Percentiles rank a stretch among this genome's conserved stretches.
Conservation (phyloP, 768 basidiomycete species). For the Baorangia bicolor region DNA sequence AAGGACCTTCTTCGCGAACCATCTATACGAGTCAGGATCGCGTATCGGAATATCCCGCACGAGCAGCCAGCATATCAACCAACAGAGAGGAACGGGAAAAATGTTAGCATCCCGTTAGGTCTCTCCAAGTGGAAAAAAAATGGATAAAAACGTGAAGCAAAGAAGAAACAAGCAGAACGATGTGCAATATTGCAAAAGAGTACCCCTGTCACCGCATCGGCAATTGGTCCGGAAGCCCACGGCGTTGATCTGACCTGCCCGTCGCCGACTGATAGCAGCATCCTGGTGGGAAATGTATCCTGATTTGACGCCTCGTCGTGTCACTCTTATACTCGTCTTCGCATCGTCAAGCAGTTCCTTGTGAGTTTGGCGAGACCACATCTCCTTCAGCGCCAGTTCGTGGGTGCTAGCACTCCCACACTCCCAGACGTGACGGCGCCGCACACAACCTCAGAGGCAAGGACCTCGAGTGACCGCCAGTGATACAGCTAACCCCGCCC, state of each 20-base stretch:
- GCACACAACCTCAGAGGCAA: neutral
- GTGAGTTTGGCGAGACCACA: neutral
- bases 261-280: neutral
- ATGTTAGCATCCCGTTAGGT: slow-evolving; percentile 6
- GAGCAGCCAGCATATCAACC: neutral
- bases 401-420: neutral
- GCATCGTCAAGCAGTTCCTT: neutral
- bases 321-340: neutral
- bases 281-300: neutral
- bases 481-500: neutral
- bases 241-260: neutral
- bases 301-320: neutral
- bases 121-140: neutral
- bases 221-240: neutral
- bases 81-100: neutral
- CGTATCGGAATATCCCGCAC: neutral
- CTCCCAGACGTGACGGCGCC: neutral
- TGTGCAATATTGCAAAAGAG: neutral
- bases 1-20: slow-evolving; percentile 81
- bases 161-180: neutral
- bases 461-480: neutral
- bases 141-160: neutral
- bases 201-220: neutral
- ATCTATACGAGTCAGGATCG: slow-evolving; percentile 47
- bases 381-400: neutral